A percentile compares a stretch with the other conserved stretches of the same genome.
Conservation (phyloP, 495 filamentous ascomycete species). For the Clohesyomyces aquaticus region DNA sequence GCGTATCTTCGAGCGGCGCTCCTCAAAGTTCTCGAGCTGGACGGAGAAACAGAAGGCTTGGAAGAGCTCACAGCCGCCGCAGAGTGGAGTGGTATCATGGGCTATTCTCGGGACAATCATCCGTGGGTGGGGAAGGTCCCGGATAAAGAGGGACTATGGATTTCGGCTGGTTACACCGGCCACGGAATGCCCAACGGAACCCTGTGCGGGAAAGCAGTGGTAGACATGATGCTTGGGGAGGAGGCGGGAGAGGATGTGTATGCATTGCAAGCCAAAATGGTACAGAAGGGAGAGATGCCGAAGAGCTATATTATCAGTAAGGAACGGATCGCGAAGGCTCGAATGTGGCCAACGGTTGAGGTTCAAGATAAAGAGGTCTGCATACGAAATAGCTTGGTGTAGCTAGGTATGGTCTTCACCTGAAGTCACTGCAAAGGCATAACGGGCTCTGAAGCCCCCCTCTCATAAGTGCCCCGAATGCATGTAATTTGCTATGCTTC, state of each 20-base stretch:
- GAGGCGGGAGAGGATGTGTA: slow-evolving; percentile 37
- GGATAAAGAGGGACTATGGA: slow-evolving; percentile 40
- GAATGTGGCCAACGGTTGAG: slow-evolving; percentile 36
- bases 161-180: slow-evolving; percentile 54
- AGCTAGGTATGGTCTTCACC: not conserved
- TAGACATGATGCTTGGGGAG: slow-evolving; percentile 60
- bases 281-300: slow-evolving; percentile 39
- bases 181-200: slow-evolving; percentile 84
- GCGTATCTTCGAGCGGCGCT: slow-evolving; percentile 56
- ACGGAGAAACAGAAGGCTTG: slow-evolving; percentile 48
- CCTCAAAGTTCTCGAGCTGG: slow-evolving; percentile 47
- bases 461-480: no score
- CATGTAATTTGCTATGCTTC: no score
- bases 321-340: slow-evolving; percentile 44
- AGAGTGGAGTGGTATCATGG: slow-evolving; percentile 87
- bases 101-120: slow-evolving; percentile 67
- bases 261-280: slow-evolving; percentile 25
- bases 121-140: slow-evolving; percentile 71
- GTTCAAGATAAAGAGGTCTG: slow-evolving; percentile 35
- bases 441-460: no score
- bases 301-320: slow-evolving; percentile 43
- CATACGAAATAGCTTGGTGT: slow-evolving; percentile 11
- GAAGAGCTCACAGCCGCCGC: slow-evolving; percentile 57
- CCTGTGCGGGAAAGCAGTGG: slow-evolving; percentile 68
- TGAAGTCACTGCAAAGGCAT: no score